phyloP scores from a whole-genome alignment of 768 basidiomycete genomes.

The Imleria badia region DNA sequence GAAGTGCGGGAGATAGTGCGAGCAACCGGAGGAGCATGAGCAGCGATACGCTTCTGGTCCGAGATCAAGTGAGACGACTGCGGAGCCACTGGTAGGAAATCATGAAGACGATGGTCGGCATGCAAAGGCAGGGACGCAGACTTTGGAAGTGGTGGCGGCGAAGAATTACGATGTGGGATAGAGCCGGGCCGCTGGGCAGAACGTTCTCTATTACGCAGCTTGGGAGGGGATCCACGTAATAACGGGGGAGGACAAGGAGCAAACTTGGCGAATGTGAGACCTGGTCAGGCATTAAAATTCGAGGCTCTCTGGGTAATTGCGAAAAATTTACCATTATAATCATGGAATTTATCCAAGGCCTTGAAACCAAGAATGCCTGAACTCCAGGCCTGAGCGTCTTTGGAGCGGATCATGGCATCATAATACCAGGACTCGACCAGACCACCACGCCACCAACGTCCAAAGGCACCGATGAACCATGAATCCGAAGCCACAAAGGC shows the following conservation, averaged over 20 bases:
- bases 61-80: conserved; percentile 21
- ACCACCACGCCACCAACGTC: conserved; percentile 88
- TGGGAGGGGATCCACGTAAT: conserved; percentile 52
- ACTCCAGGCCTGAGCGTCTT: conserved; percentile 71
- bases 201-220: conserved; percentile 56
- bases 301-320: background rate
- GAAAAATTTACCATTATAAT: conserved; percentile 56
- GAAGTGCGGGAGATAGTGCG: conserved; percentile 24
- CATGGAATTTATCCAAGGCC: conserved; percentile 66
- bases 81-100: conserved; percentile 24
- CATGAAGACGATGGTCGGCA: conserved; percentile 40
- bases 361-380: conserved; percentile 79
- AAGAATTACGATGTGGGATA: conserved; percentile 56
- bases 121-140: conserved; percentile 79
- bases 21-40: conserved; percentile 29
- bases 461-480: conserved; percentile 91
- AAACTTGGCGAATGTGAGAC: conserved; percentile 52
- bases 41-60: conserved; percentile 27
- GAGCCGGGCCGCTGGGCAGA: conserved; percentile 42
- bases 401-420: conserved; percentile 59
- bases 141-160: conserved; percentile 82
- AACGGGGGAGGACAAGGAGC: conserved; percentile 43
- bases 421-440: conserved; percentile 80
- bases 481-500: conserved; percentile 64
- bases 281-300: conserved; percentile 29